Evolutionary conservation across 306 rosid species (phyloP).

Genomic region (Nissolia schottii): DNA sequence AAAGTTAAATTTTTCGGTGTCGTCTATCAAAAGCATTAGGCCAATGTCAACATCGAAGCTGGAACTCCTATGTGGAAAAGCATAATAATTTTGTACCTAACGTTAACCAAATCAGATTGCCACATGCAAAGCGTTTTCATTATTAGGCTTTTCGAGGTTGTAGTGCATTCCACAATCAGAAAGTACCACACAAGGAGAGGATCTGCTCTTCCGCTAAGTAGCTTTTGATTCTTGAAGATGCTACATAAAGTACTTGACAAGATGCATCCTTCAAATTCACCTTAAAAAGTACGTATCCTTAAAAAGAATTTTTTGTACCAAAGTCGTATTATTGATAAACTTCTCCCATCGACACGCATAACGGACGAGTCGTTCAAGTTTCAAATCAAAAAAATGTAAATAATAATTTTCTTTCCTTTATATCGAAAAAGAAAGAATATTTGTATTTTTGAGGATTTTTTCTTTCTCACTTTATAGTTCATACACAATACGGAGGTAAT

Average conservation of each 20-base stretch:
- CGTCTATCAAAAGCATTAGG: slow-evolving; percentile 31
- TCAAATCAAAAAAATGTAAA: background rate
- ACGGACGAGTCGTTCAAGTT: background rate
- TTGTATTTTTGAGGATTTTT: background rate
- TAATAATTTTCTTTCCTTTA: background rate
- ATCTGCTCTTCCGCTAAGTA: background rate
- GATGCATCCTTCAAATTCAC: background rate
- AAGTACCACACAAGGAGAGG: slow-evolving; percentile 8
- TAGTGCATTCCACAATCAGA: slow-evolving; percentile 28
- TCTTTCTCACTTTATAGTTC: too few relatives aligned
- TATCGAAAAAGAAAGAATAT: background rate
- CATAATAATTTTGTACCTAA: slow-evolving; percentile 11
- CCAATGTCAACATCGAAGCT: slow-evolving; percentile 41
- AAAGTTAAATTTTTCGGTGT: slow-evolving; percentile 4
- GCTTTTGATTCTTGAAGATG: slow-evolving; percentile 17
- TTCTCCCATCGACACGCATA: background rate
- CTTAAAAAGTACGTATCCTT: background rate
- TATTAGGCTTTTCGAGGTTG: background rate
- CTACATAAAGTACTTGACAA: slow-evolving; percentile 3
- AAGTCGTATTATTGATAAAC: background rate
- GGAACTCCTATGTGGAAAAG: slow-evolving; percentile 38
- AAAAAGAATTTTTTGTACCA: too few relatives aligned
- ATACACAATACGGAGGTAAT: background rate
- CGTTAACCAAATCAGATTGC: slow-evolving; percentile 4
- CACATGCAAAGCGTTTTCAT: slow-evolving; percentile 16